Evolutionary conservation across 2,329 filamentous ascomycete genomes (phyloP), one percentile per base, ranked within the genome.

Genomic region (Botrytis hyacinthi): DNA sequence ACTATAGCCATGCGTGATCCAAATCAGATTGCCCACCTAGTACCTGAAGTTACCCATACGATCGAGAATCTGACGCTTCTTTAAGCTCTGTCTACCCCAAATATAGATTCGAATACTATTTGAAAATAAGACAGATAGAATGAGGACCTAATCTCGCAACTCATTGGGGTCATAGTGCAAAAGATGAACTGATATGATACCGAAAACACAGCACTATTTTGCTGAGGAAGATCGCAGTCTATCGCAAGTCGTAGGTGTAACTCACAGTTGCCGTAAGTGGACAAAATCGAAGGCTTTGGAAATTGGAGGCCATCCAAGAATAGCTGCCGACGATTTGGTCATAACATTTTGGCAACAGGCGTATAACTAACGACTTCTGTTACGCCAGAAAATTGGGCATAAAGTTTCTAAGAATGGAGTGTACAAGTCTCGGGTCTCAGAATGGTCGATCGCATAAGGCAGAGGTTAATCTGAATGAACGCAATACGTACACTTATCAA

Each of bases 1-100:
- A 91, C 93, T 1, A 88, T 92, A 59, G 88, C 92, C 37, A 85
- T 97, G 83, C 87, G 94, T 78, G 94, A 98, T 82, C 88, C 94
- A 2, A 96, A 97, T 79, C 86, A 90, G 72, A 84, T 97, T 60
- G 89, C 89, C 22, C 88, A 90, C 42, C 80, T 94, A 60, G 82
- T 97, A 65, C 91, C 90, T 4, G 83, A 93, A 8, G 88, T 94
- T n/a, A 90, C 93, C 73, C 89, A 90, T 72, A 87, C 81, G 42
- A 83, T 91, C 74, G 93, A 97, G 71, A 78, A 60, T 72, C 66
- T 81, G 54, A 75, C 69, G 5, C 66, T 81, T 32, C 74, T 76
- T 46, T 80, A 67, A 78, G 29, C n/a, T 35, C 40, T 18, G 37
- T 35, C 40, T 18, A 40, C 54, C 57, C 16, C n/a, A 44, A 46